Percentiles rank a stretch among this genome's conserved stretches.
phyloP scores from a whole-genome alignment of 208 protist genomes.

The Leishmania arabica region DNA sequence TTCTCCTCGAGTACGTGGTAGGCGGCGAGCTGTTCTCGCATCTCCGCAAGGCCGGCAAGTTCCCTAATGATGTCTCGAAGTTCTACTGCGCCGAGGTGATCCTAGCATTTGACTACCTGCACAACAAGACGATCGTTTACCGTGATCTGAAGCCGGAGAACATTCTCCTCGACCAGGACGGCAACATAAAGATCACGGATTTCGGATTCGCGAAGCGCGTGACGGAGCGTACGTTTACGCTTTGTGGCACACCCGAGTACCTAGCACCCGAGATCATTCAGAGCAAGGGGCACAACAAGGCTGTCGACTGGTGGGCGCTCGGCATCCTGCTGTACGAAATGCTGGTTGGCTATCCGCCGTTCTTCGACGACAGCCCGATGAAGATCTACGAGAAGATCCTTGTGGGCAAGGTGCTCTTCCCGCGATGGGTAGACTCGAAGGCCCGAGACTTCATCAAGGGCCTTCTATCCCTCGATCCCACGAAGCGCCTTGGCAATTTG shows the following conservation, averaged over 20 bases:
- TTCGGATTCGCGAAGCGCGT: conserved; percentile 91
- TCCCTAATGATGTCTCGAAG: conserved; percentile 91
- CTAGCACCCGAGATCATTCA: conserved; percentile 89
- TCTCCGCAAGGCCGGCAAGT: conserved; percentile 90
- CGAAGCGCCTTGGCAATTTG: conserved; percentile 89
- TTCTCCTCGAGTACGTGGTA: conserved; percentile 95
- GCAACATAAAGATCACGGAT: conserved; percentile 91
- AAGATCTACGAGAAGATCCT: conserved; percentile 94
- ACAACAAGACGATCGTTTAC: conserved; percentile 84
- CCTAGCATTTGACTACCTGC: conserved; percentile 87
- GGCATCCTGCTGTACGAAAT: conserved; percentile 92
- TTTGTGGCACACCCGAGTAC: conserved; percentile 88
- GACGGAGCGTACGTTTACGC: conserved; percentile 79
- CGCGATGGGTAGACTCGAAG: conserved; percentile 77
- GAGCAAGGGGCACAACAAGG: conserved; percentile 82
- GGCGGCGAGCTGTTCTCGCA: conserved; percentile 94
- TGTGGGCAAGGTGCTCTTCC: conserved; percentile 80
- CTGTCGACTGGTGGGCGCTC: conserved; percentile 91
- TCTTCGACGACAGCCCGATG: conserved; percentile 92
- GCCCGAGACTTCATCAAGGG: conserved; percentile 87
- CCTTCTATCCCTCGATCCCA: conserved; percentile 81
- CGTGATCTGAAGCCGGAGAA: conserved; percentile 92
- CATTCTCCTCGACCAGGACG: conserved; percentile 74
- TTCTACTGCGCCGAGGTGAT: conserved; percentile 94
- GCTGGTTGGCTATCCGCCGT: conserved; percentile 89